These are phyloP conservation scores for Psilocybe mexicana DNA, from an alignment of 1,284 basidiomycete genomes.

Conservation along the genomic window DNA sequence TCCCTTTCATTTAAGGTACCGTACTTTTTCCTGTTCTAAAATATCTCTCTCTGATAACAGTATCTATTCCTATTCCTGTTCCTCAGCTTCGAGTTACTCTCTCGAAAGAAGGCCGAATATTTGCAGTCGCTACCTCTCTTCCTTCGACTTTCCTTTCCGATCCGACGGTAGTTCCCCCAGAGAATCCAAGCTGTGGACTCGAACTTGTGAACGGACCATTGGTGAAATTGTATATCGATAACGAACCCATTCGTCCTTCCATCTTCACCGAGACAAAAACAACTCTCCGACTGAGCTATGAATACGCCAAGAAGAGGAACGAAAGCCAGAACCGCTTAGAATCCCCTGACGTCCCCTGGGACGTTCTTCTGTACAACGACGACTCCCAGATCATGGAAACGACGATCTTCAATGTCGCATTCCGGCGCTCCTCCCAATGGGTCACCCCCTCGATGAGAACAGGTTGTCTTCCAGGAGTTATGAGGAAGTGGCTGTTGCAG, in stretches of 20 bases:
- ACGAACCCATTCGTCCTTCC: constrained; percentile 49
- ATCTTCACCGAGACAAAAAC: constrained; percentile 70
- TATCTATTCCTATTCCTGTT: constrained; percentile 11
- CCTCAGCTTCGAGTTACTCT: constrained; percentile 60
- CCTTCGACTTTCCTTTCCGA: constrained; percentile 40
- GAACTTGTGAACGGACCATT: neutral
- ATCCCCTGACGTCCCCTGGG: constrained; percentile 35
- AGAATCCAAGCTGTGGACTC: constrained; percentile 32
- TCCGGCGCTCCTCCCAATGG: constrained; percentile 58
- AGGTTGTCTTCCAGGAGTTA: constrained; percentile 71
- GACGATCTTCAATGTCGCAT: constrained; percentile 68
- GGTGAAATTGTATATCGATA: constrained; percentile 50
- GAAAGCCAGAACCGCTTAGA: constrained; percentile 37
- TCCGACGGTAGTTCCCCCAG: constrained; percentile 41
- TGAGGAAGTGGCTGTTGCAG: constrained; percentile 65
- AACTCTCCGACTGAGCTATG: constrained; percentile 58
- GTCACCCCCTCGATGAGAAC: constrained; percentile 57
- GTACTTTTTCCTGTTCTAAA: neutral
- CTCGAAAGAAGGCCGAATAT: constrained; percentile 43
- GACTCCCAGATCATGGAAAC: constrained; percentile 57
- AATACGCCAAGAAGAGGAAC: constrained; percentile 57
- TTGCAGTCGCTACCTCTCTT: constrained; percentile 42
- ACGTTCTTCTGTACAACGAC: constrained; percentile 67
- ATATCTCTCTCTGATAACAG: constrained; percentile 27
- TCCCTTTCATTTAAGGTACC: constrained; percentile 12